A percentile compares a stretch with the other conserved stretches of the same genome.
Conservation (phyloP, 2,329 filamentous ascomycete genomes). For the Pseudovirgaria hyperparasitica region DNA sequence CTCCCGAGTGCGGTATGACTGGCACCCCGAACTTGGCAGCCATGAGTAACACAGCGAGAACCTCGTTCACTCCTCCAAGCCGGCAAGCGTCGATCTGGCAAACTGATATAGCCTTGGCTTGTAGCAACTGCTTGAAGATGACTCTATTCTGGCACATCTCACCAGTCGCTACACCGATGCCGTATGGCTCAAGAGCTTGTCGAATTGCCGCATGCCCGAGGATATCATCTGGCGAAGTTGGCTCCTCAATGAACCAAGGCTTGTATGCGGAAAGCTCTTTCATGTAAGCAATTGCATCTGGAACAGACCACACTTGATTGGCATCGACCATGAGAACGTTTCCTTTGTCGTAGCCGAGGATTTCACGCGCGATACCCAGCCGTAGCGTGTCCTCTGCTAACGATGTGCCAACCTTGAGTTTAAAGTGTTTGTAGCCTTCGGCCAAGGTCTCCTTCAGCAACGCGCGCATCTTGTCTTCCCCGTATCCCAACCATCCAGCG, state of each 20-base stretch:
- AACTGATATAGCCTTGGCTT: slow-evolving; percentile 68
- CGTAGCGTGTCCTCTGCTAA: slow-evolving; percentile 60
- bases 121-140: slow-evolving; percentile 84
- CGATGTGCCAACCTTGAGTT: slow-evolving; percentile 73
- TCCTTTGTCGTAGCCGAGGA: slow-evolving; percentile 70
- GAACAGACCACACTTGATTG: slow-evolving; percentile 86
- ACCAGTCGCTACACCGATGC: slow-evolving; percentile 77
- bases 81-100: slow-evolving; percentile 87
- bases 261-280: slow-evolving; percentile 67
- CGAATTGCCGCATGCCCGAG: slow-evolving; percentile 77
- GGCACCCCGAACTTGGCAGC: slow-evolving; percentile 69
- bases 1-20: slow-evolving; percentile 79
- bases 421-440: slow-evolving; percentile 75
- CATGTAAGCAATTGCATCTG: slow-evolving; percentile 83
- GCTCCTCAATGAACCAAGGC: slow-evolving; percentile 92
- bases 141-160: slow-evolving; percentile 96
- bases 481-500: slow-evolving; percentile 86
- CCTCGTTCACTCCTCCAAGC: slow-evolving; percentile 82
- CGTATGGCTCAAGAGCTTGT: slow-evolving; percentile 60
- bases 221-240: slow-evolving; percentile 79
- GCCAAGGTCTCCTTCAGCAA: slow-evolving; percentile 61
- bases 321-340: slow-evolving; percentile 88
- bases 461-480: slow-evolving; percentile 71
- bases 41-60: slow-evolving; percentile 78
- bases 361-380: slow-evolving; percentile 59